These are phyloP conservation scores for Colletotrichum chlorophyti DNA, from an alignment of 2,329 filamentous ascomycete genomes.

Conservation along the genomic window DNA sequence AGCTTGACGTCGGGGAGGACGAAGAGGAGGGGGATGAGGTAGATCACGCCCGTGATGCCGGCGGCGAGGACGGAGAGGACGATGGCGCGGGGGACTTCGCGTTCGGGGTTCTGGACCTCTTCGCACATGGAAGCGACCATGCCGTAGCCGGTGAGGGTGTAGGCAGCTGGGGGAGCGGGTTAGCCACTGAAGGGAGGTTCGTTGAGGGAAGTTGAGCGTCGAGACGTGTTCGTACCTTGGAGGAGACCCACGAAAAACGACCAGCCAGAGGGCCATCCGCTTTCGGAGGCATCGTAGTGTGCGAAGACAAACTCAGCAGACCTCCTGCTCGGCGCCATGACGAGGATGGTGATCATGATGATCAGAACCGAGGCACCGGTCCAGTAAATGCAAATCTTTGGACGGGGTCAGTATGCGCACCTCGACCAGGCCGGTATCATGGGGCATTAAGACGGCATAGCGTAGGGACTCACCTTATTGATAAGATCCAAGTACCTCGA, in stretches of 20 bases:
- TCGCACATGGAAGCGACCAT: constrained; percentile 78
- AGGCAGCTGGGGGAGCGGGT: constrained; percentile 49
- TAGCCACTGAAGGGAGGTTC: background rate
- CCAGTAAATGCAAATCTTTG: constrained; percentile 71
- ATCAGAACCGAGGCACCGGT: constrained; percentile 67
- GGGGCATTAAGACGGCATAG: no score
- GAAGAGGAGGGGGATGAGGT: constrained; percentile 78
- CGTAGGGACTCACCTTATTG: constrained; percentile 66
- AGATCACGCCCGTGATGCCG: constrained; percentile 69
- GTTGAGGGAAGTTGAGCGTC: no score
- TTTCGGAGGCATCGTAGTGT: constrained; percentile 70
- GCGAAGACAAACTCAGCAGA: constrained; percentile 70
- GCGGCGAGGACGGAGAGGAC: constrained; percentile 72
- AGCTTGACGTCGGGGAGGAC: constrained; percentile 72
- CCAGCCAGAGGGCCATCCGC: constrained; percentile 74
- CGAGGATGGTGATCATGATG: constrained; percentile 57
- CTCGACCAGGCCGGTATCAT: no score
- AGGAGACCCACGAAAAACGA: constrained; percentile 76
- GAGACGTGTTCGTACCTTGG: constrained; percentile 44
- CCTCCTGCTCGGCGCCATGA: constrained; percentile 63
- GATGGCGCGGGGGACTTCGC: constrained; percentile 75
- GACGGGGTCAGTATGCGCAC: background rate
- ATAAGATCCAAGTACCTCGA: constrained; percentile 68
- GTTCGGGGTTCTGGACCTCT: constrained; percentile 72
- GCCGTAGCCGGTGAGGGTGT: constrained; percentile 70